These are phyloP conservation scores for Coriolopsis trogii DNA, from an alignment of 1,284 basidiomycete genomes.

Conservation along the genomic window DNA sequence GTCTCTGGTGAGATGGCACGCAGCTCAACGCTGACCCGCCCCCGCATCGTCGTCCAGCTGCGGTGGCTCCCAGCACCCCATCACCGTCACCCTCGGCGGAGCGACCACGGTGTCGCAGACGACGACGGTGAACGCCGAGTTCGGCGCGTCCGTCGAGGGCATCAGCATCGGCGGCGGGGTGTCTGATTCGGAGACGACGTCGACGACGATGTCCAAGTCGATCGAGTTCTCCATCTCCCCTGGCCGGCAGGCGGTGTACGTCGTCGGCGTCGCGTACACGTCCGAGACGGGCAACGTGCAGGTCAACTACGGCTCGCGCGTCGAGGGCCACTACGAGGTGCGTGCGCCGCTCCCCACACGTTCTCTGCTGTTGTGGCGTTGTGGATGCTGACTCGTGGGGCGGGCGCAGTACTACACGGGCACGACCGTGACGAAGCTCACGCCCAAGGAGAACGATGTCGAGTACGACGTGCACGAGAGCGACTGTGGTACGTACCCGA, in stretches of 20 bases:
- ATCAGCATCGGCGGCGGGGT: constrained; percentile 14
- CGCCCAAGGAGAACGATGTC: constrained; percentile 4
- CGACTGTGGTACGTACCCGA: constrained; percentile 2
- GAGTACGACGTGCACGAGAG: constrained; percentile 13
- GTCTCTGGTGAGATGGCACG: too few relatives aligned
- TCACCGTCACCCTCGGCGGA: constrained; percentile 16
- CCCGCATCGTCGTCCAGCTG: background rate
- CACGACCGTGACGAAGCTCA: constrained; percentile 7
- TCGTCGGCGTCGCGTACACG: constrained; percentile 10
- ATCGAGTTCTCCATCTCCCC: constrained; percentile 15
- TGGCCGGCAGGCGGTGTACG: constrained; percentile 14
- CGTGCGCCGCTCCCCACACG: background rate
- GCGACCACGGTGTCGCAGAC: constrained; percentile 9
- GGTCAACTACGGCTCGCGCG: constrained; percentile 15
- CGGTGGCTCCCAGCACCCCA: constrained; percentile 8
- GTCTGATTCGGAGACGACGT: background rate
- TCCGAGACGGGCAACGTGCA: constrained; percentile 17
- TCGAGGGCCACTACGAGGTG: constrained; percentile 10
- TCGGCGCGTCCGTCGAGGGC: constrained; percentile 11
- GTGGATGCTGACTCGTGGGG: background rate
- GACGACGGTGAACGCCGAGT: constrained; percentile 4
- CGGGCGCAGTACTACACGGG: constrained; percentile 10
- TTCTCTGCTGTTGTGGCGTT: background rate
- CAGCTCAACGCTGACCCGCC: too few relatives aligned
- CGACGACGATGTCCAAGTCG: constrained; percentile 7